phyloP scores from a whole-genome alignment of 768 basidiomycete genomes.

The Agrocybe chaxingu region DNA sequence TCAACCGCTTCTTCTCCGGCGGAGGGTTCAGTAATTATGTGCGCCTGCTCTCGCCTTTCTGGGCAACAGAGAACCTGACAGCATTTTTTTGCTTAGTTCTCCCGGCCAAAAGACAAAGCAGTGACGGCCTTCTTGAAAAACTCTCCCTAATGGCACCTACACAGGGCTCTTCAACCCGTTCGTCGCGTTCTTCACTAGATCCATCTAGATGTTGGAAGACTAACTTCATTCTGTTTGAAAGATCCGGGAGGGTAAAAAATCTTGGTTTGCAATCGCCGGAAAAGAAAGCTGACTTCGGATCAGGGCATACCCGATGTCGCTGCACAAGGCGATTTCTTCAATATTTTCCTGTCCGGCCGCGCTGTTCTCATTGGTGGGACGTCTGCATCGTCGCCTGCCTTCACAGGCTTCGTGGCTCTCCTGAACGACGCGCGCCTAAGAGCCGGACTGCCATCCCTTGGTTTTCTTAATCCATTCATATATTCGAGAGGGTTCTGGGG shows the following conservation, averaged over 20 bases:
- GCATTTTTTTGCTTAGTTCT: conserved; percentile 33
- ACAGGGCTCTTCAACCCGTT: conserved; percentile 60
- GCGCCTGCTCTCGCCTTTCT: conserved; percentile 9
- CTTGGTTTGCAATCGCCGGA: too few species aligned
- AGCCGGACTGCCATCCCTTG: conserved; percentile 41
- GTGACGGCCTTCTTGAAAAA: conserved; percentile 42
- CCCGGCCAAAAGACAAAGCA: conserved; percentile 39
- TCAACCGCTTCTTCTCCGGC: conserved; percentile 53
- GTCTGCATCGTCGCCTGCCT: conserved; percentile 58
- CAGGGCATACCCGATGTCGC: conserved; percentile 65
- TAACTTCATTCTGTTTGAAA: conserved; percentile 15
- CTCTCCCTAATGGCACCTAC: conserved; percentile 46
- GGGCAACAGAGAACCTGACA: not conserved
- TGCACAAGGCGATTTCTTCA: conserved; percentile 50
- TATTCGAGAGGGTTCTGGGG: conserved; percentile 38
- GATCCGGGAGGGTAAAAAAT: conserved; percentile 46
- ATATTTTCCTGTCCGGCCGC: conserved; percentile 40
- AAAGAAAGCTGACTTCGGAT: too few species aligned
- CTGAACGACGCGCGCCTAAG: conserved; percentile 56
- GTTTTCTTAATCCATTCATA: conserved; percentile 64
- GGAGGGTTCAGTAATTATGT: conserved; percentile 75
- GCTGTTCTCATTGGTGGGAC: conserved; percentile 49
- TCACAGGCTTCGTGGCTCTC: conserved; percentile 58
- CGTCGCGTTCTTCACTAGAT: conserved; percentile 14
- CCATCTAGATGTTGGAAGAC: not conserved